Conservation (phyloP, 2,329 filamentous ascomycete species). For the Aspergillus sp. region DNA sequence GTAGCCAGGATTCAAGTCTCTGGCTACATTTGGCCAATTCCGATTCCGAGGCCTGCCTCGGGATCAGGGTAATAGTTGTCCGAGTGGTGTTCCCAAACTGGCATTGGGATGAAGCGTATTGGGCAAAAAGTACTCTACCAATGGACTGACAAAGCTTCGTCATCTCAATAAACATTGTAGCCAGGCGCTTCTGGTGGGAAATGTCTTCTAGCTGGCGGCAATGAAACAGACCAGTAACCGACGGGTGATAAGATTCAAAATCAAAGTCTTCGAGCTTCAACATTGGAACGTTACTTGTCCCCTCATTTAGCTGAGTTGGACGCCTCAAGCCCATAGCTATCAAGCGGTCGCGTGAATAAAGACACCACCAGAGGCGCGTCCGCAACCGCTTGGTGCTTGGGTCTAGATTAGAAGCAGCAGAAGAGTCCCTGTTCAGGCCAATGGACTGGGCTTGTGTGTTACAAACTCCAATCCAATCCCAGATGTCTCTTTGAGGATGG, state of each 20-base stretch:
- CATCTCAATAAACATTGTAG: conserved; percentile 79
- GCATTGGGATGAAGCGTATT: conserved; percentile 77
- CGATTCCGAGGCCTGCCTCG: conserved; percentile 71
- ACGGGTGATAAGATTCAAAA: conserved; percentile 56
- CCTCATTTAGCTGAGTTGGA: conserved; percentile 79
- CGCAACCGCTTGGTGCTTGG: conserved; percentile 62
- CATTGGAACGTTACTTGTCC: conserved; percentile 89
- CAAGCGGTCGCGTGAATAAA: conserved; percentile 82
- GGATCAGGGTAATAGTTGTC: conserved; percentile 70
- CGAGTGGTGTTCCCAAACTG: conserved; percentile 61
- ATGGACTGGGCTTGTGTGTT: conserved; percentile 83
- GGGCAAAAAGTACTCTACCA: conserved; percentile 73
- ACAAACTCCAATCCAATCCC: conserved; percentile 90
- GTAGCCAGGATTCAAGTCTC: conserved; percentile 66
- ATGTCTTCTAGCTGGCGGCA: conserved; percentile 63
- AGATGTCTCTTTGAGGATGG: conserved; percentile 77
- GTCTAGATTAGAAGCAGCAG: conserved; percentile 58
- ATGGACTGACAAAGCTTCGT: conserved; percentile 79
- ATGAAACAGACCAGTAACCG: conserved; percentile 54
- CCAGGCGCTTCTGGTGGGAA: conserved; percentile 65
- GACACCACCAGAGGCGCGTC: conserved; percentile 91
- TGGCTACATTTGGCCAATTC: conserved; percentile 67
- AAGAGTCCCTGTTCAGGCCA: conserved; percentile 67
- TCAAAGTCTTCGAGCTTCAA: conserved; percentile 72
- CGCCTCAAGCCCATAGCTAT: conserved; percentile 83